phyloP scores from a whole-genome alignment of 805 yeast species.

The Candida yuanshanica region DNA sequence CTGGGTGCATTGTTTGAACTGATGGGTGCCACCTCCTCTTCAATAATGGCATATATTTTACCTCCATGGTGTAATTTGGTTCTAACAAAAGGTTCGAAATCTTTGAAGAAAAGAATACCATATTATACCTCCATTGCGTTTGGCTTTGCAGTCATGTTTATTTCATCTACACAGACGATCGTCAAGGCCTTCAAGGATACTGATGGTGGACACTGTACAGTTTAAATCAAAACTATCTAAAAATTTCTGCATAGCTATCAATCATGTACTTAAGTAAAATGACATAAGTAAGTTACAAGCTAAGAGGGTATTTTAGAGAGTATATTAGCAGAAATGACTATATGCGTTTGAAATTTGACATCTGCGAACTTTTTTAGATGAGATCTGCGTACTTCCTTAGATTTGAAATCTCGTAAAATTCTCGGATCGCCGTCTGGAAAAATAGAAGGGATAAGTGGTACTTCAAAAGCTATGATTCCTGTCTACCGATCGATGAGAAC shows the following conservation, averaged over 20 bases:
- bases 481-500: too few relatives aligned
- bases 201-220: constrained; percentile 18
- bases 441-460: too few relatives aligned
- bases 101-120: constrained; percentile 43
- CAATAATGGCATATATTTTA: constrained; percentile 83
- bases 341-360: too few relatives aligned
- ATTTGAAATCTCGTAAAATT: too few relatives aligned
- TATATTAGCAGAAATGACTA: not conserved
- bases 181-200: constrained; percentile 23
- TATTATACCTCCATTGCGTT: constrained; percentile 57
- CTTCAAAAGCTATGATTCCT: too few relatives aligned
- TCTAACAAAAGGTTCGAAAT: constrained; percentile 44
- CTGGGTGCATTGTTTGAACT: constrained; percentile 85
- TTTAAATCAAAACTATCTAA: not conserved
- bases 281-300: too few relatives aligned
- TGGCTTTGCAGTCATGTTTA: constrained; percentile 71
- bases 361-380: too few relatives aligned
- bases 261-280: too few relatives aligned
- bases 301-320: not conserved
- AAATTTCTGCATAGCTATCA: too few relatives aligned
- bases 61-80: constrained; percentile 83
- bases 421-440: too few relatives aligned
- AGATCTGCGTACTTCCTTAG: too few relatives aligned
- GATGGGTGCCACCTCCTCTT: constrained; percentile 91
- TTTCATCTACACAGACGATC: constrained; percentile 76